phyloP scores from a whole-genome alignment of 495 filamentous ascomycete genomes.

The Lophium mytilinum region DNA sequence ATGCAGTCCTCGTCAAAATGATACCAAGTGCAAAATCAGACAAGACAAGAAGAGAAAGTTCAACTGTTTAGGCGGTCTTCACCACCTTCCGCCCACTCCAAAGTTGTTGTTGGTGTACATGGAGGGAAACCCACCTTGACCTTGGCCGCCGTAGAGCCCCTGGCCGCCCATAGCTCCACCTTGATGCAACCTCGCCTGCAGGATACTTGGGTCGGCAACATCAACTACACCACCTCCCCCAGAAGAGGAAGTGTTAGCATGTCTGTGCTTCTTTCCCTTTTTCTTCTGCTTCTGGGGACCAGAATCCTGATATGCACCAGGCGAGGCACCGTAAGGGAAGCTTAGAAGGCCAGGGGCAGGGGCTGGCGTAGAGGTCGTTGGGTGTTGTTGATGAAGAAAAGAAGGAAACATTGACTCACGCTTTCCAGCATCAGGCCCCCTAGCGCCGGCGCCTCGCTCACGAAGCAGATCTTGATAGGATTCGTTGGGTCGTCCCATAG shows the following conservation, averaged over 20 bases:
- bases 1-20: constrained; percentile 20
- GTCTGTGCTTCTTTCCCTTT: constrained; percentile 99
- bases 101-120: constrained; percentile 40
- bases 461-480: constrained; percentile 73
- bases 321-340: constrained; percentile 74
- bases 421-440: constrained; percentile 74
- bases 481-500: constrained; percentile 65
- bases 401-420: constrained; percentile 87
- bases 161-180: constrained; percentile 68
- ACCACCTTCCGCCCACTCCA: constrained; percentile 60
- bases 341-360: constrained; percentile 77
- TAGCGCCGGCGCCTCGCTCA: constrained; percentile 45
- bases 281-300: constrained; percentile 92
- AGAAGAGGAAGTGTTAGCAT: constrained; percentile 99
- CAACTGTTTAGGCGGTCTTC: constrained; percentile 29
- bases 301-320: constrained; percentile 75
- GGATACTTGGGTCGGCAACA: constrained; percentile 98
- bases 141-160: constrained; percentile 81
- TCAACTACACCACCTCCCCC: constrained; percentile 95
- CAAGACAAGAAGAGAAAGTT: constrained; percentile 34
- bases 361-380: constrained; percentile 76
- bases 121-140: constrained; percentile 97
- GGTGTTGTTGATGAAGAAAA: constrained; percentile 70
- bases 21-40: constrained; percentile 7
- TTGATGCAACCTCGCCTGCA: constrained; percentile 95